Conservation (phyloP, 768 basidiomycete genomes). For the Chalciporus pseudorubinellus region DNA sequence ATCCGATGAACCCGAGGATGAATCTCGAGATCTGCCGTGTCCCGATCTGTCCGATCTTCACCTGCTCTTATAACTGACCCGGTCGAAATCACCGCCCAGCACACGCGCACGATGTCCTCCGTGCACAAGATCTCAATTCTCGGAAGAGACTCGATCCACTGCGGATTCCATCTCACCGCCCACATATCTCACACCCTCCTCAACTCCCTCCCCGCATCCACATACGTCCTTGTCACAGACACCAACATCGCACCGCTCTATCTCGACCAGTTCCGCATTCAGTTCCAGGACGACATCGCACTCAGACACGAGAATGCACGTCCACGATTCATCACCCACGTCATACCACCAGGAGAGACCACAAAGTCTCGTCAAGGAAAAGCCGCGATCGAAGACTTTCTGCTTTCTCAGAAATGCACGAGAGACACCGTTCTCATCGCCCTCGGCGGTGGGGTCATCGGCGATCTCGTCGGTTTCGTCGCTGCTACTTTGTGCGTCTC, state of each 20-base stretch:
- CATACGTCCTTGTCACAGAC: constrained; percentile 93
- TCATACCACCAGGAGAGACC: constrained; percentile 88
- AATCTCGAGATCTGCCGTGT: no score
- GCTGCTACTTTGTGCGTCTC: constrained; percentile 87
- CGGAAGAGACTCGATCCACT: constrained; percentile 84
- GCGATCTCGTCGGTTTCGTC: constrained; percentile 94
- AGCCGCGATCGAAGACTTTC: constrained; percentile 90
- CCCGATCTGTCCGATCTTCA: background rate
- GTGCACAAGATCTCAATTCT: constrained; percentile 72
- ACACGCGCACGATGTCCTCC: constrained; percentile 6
- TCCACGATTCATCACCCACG: constrained; percentile 69
- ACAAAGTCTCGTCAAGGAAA: constrained; percentile 91
- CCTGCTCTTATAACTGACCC: background rate
- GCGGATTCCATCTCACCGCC: constrained; percentile 87
- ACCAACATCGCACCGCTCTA: constrained; percentile 83
- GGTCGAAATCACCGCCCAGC: background rate
- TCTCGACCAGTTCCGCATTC: constrained; percentile 62
- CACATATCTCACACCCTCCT: constrained; percentile 81
- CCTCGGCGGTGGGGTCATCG: constrained; percentile 95
- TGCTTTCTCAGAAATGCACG: constrained; percentile 84
- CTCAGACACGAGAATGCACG: constrained; percentile 7
- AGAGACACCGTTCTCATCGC: constrained; percentile 92
- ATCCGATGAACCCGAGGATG: background rate
- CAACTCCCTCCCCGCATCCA: constrained; percentile 67
- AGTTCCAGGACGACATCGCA: constrained; percentile 31